A percentile compares a stretch with the other conserved stretches of the same genome.
Conservation (phyloP, 1,284 basidiomycete species). For the Blastosporella zonata region DNA sequence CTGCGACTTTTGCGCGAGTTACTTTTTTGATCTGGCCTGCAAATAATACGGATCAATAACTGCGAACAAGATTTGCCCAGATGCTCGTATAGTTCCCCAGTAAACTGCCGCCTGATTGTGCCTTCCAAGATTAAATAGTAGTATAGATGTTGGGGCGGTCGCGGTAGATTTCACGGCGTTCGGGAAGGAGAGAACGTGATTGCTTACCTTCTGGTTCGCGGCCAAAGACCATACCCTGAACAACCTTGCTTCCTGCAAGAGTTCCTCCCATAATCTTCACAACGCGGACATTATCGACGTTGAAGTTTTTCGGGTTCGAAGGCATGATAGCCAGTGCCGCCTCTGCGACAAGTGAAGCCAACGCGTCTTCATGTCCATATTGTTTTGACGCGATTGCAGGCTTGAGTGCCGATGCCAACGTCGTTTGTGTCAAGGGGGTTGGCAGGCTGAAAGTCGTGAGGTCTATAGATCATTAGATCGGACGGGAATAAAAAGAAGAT, state of each 20-base stretch:
- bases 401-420: slow-evolving; percentile 80
- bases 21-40: slow-evolving; percentile 81
- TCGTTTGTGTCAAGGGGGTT: slow-evolving; percentile 73
- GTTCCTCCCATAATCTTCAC: slow-evolving; percentile 98
- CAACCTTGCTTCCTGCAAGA: slow-evolving; percentile 80
- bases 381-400: slow-evolving; percentile 97
- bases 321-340: slow-evolving; percentile 92
- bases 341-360: slow-evolving; percentile 87
- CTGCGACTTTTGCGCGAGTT: slow-evolving; percentile 84
- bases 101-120: too few relatives aligned
- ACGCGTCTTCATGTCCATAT: slow-evolving; percentile 87
- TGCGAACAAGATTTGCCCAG: neutral
- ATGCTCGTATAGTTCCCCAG: too few relatives aligned
- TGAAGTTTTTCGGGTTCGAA: slow-evolving; percentile 85
- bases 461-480: slow-evolving; percentile 39
- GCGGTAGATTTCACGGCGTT: too few relatives aligned
- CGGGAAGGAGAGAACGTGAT: neutral
- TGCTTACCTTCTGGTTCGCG: slow-evolving; percentile 86
- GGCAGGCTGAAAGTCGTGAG: slow-evolving; percentile 68
- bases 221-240: slow-evolving; percentile 98
- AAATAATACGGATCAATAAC: slow-evolving; percentile 5
- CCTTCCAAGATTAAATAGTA: too few relatives aligned
- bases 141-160: neutral
- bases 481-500: slow-evolving; percentile 1
- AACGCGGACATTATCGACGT: slow-evolving; percentile 97